Evolutionary conservation across 345 rosid genomes (phyloP).

Genomic region (Eucalyptus cladocalyx): DNA sequence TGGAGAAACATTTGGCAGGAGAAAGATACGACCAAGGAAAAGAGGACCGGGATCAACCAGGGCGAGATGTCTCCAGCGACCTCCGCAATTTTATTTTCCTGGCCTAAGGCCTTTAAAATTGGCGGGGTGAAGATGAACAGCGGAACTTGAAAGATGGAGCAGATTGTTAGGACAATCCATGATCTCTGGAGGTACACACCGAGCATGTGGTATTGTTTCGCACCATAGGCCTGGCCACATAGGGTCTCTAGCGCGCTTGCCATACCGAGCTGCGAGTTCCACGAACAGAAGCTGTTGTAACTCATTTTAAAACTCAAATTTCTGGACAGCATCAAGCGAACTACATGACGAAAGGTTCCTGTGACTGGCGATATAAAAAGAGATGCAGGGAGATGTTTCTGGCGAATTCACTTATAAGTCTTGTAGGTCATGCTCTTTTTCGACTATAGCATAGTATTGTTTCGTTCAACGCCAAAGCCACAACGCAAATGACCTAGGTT

Average conservation of each 20-base stretch:
- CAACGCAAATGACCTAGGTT: background rate
- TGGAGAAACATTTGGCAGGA: slow-evolving; percentile 83
- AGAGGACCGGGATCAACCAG: slow-evolving; percentile 50
- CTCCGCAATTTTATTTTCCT: slow-evolving; percentile 33
- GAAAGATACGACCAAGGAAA: slow-evolving; percentile 27
- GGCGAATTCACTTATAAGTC: background rate
- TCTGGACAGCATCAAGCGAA: background rate
- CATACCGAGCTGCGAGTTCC: slow-evolving; percentile 60
- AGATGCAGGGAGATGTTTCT: background rate
- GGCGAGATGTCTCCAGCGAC: slow-evolving; percentile 30
- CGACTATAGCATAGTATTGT: background rate
- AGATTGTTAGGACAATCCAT: slow-evolving; percentile 41
- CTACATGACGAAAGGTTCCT: background rate
- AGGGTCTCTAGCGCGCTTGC: slow-evolving; percentile 75
- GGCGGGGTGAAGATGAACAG: slow-evolving; percentile 41
- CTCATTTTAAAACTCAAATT: background rate
- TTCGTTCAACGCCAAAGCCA: background rate
- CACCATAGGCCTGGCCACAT: slow-evolving; percentile 88
- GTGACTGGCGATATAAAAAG: background rate
- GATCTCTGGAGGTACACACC: slow-evolving; percentile 80
- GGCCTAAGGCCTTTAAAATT: slow-evolving; percentile 42
- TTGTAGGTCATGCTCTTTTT: background rate
- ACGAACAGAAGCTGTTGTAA: background rate
- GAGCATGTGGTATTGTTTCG: slow-evolving; percentile 67
- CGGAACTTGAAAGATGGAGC: slow-evolving; percentile 37